A percentile compares a stretch with the other conserved stretches of the same genome.
Conservation (phyloP, 2,329 filamentous ascomycete species). For the Trichoderma endophyticum region DNA sequence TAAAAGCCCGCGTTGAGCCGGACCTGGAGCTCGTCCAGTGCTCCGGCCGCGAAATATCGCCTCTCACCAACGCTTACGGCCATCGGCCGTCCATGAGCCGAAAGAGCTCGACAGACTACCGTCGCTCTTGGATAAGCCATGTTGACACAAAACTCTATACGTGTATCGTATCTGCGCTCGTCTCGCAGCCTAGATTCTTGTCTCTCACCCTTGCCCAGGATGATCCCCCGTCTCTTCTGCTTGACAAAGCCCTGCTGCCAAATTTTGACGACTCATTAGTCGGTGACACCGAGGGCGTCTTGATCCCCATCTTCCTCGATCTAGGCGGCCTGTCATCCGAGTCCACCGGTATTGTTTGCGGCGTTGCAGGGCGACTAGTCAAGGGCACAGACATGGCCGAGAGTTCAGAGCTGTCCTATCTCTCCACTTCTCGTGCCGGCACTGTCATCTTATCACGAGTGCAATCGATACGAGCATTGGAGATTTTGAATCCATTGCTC, state of each 20-base stretch:
- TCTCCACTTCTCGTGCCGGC: constrained; percentile 83
- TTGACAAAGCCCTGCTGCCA: constrained; percentile 65
- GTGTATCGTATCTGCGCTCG: constrained; percentile 59
- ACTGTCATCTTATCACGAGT: constrained; percentile 80
- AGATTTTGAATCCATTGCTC: constrained; percentile 59
- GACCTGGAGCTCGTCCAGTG: constrained; percentile 75
- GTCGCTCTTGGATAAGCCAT: constrained; percentile 53
- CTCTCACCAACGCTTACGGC: constrained; percentile 37
- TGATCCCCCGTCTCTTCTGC: constrained; percentile 69
- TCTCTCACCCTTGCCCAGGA: constrained; percentile 70
- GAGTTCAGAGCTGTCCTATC: constrained; percentile 78
- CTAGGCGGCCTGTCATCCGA: constrained; percentile 77
- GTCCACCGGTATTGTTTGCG: constrained; percentile 91
- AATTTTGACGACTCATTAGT: constrained; percentile 72
- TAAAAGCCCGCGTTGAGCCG: constrained; percentile 68
- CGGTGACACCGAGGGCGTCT: constrained; percentile 66
- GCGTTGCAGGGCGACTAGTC: constrained; percentile 79
- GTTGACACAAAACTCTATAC: constrained; percentile 63
- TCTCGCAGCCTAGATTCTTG: constrained; percentile 64
- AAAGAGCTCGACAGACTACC: constrained; percentile 33
- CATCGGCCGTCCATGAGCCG: constrained; percentile 38
- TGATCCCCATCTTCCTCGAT: constrained; percentile 86
- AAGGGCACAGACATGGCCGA: constrained; percentile 60
- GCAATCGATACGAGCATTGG: constrained; percentile 70
- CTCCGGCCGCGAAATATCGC: constrained; percentile 59